Percentiles rank a stretch among this genome's conserved stretches.
These are phyloP conservation scores for Sordaria brevicollis DNA, from an alignment of 495 filamentous ascomycete species.

Conservation along the genomic window DNA sequence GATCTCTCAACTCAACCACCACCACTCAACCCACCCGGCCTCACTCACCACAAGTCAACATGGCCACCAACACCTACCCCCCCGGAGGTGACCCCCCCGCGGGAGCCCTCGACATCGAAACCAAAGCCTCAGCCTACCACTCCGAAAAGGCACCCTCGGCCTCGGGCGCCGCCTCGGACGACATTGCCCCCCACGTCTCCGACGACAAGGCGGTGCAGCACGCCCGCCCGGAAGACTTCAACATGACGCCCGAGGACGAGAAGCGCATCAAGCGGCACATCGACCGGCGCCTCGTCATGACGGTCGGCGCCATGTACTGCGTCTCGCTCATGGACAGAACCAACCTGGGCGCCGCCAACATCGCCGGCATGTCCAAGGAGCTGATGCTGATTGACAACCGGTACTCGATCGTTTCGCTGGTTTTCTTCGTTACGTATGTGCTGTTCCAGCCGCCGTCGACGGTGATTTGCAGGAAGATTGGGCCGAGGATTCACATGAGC, in stretches of 20 bases:
- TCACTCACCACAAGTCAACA: neutral
- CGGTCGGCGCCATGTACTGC: conserved; percentile 55
- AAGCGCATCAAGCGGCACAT: conserved; percentile 45
- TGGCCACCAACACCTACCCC: neutral
- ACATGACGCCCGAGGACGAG: conserved; percentile 27
- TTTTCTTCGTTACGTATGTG: conserved; percentile 60
- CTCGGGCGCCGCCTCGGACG: neutral
- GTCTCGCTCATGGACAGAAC: conserved; percentile 59
- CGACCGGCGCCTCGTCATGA: conserved; percentile 53
- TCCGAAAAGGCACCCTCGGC: neutral
- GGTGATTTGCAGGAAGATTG: conserved; percentile 48
- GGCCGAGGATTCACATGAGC: conserved; percentile 46
- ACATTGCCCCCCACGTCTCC: neutral
- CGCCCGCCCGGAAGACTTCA: conserved; percentile 14
- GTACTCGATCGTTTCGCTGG: conserved; percentile 48
- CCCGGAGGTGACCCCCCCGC: neutral
- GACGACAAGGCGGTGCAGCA: neutral
- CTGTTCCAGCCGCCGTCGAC: conserved; percentile 52
- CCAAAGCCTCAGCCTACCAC: neutral
- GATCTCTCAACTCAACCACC: neutral
- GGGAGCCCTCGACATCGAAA: neutral
- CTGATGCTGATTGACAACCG: conserved; percentile 32
- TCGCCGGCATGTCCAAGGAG: conserved; percentile 53
- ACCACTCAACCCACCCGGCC: neutral
- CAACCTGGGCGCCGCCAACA: conserved; percentile 51